A percentile compares a stretch with the other conserved stretches of the same genome.
These are phyloP conservation scores for Entomortierella beljakovae DNA, from an alignment of 192 early-diverging fungal species.

Conservation along the genomic window DNA sequence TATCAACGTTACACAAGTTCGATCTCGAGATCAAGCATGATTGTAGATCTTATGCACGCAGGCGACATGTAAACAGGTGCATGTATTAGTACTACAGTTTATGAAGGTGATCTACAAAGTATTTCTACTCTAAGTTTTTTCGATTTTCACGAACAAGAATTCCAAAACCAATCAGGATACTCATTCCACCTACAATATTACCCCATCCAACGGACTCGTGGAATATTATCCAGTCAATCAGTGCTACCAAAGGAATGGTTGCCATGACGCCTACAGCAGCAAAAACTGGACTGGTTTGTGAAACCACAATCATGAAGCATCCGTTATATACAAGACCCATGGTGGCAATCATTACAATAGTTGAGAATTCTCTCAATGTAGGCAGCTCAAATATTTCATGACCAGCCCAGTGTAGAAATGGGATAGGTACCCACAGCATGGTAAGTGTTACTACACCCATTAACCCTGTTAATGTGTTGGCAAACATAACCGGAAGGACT, in stretches of 20 bases:
- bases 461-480: slow-evolving; percentile 76
- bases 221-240: slow-evolving; percentile 42
- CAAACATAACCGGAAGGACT: slow-evolving; percentile 73
- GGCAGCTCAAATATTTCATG: slow-evolving; percentile 80
- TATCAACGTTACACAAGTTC: too few relatives aligned
- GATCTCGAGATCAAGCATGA: too few relatives aligned
- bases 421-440: slow-evolving; percentile 79
- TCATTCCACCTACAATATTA: slow-evolving; percentile 37
- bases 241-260: slow-evolving; percentile 79
- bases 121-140: slow-evolving; percentile 7
- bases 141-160: slow-evolving; percentile 49
- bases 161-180: slow-evolving; percentile 37
- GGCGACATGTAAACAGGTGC: too few relatives aligned
- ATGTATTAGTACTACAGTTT: too few relatives aligned
- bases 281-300: slow-evolving; percentile 75
- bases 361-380: slow-evolving; percentile 56
- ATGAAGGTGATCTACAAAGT: too few relatives aligned
- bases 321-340: slow-evolving; percentile 83
- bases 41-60: too few relatives aligned
- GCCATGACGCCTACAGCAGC: slow-evolving; percentile 86
- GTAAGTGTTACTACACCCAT: slow-evolving; percentile 77
- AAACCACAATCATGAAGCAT: slow-evolving; percentile 81
- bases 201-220: slow-evolving; percentile 44
- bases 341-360: slow-evolving; percentile 72
- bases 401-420: slow-evolving; percentile 69